phyloP scores from a whole-genome alignment of 139 green algal species.

The Chlorella sp. region DNA sequence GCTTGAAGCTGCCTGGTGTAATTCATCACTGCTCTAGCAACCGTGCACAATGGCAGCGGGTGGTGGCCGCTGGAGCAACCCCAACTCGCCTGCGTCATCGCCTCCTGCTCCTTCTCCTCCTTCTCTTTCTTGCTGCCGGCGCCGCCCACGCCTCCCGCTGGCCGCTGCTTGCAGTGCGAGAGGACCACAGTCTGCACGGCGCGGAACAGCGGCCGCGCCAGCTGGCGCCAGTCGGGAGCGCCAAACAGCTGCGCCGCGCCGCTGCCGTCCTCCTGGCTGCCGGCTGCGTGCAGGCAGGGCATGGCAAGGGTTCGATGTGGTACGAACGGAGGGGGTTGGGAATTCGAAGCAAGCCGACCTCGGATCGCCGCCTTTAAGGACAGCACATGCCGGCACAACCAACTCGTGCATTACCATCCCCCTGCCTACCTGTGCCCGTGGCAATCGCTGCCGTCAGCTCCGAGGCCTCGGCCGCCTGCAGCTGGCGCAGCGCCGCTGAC shows the following conservation, averaged over 20 bases:
- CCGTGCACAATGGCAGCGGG: too few species aligned
- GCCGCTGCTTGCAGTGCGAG: background rate
- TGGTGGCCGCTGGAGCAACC: too few species aligned
- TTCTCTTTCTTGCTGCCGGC: constrained; percentile 37
- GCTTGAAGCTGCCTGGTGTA: too few species aligned
- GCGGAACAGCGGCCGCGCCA: constrained; percentile 34
- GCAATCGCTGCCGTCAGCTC: constrained; percentile 11
- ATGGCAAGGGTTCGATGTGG: background rate
- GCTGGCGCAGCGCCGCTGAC: constrained; percentile 13
- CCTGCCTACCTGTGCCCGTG: background rate
- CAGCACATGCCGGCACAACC: background rate
- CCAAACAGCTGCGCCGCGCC: background rate
- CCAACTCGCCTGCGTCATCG: constrained; percentile 16
- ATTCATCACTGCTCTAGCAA: too few species aligned
- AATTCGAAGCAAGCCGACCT: too few species aligned
- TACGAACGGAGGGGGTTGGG: background rate
- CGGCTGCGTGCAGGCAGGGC: constrained; percentile 4
- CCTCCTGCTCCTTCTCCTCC: constrained; percentile 12
- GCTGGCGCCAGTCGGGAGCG: constrained; percentile 1
- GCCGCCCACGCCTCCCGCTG: background rate
- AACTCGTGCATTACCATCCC: too few species aligned
- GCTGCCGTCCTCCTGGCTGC: background rate
- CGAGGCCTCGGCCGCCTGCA: constrained; percentile 28
- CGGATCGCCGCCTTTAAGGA: too few species aligned
- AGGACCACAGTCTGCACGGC: constrained; percentile 23